A percentile compares a stretch with the other conserved stretches of the same genome.
Conservation (phyloP, 805 yeast genomes). For the Starmerella powellii region DNA sequence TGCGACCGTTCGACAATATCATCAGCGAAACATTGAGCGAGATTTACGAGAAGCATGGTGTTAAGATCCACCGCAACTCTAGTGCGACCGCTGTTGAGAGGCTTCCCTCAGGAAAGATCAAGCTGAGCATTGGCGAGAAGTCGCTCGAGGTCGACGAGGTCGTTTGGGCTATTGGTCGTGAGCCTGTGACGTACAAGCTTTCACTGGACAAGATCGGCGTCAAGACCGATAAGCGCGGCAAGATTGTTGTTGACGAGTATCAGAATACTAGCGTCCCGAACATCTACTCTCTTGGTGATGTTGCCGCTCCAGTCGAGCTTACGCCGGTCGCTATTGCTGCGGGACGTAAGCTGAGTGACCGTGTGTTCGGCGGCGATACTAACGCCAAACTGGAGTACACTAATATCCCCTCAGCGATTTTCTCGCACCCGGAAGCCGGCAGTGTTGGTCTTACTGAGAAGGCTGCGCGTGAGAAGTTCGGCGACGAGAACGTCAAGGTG, state of each 20-base stretch:
- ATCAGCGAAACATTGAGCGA: constrained; percentile 72
- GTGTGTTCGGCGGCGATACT: constrained; percentile 74
- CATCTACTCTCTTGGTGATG: constrained; percentile 85
- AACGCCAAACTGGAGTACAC: constrained; percentile 62
- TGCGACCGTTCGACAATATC: constrained; percentile 74
- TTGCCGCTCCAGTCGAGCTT: constrained; percentile 80
- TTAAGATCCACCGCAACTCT: constrained; percentile 61
- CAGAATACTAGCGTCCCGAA: constrained; percentile 65
- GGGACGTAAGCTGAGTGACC: constrained; percentile 84
- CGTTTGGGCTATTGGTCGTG: constrained; percentile 92
- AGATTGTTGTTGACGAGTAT: constrained; percentile 71
- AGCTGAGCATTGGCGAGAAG: constrained; percentile 18
- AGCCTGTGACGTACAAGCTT: constrained; percentile 50
- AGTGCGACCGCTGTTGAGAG: constrained; percentile 37
- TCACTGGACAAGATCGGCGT: constrained; percentile 71
- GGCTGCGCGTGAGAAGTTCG: constrained; percentile 67
- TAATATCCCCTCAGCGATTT: constrained; percentile 90
- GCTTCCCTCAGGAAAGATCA: constrained; percentile 31
- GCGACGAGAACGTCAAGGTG: constrained; percentile 64
- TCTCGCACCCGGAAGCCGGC: constrained; percentile 97
- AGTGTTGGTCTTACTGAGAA: constrained; percentile 76
- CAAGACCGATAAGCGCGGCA: constrained; percentile 44
- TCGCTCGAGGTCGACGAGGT: constrained; percentile 56
- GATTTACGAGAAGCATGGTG: constrained; percentile 67
- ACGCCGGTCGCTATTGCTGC: constrained; percentile 99